Evolutionary conservation across 2,329 filamentous ascomycete genomes (phyloP), one percentile per base, ranked within the genome.

Genomic region (Colletotrichum liaoningense): DNA sequence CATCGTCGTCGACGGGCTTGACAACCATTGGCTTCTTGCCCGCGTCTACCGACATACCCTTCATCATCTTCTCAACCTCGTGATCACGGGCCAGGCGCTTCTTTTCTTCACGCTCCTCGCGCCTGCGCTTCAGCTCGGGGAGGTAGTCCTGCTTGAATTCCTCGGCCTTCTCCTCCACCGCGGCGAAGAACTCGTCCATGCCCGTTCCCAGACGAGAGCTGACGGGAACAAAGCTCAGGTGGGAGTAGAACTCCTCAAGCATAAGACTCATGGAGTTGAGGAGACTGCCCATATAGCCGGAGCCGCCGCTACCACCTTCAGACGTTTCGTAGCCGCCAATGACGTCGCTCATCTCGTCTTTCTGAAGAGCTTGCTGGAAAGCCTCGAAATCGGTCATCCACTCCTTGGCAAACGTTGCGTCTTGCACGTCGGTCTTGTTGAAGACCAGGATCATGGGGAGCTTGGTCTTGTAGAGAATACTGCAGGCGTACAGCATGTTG

Each of bases 371-470:
- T 19, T 91, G 91, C 81, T 98, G 97, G 85, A 99, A 99, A 1
- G 94, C 92, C 77, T 99, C 97, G 79, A 98, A 99, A 83, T 99
- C 96, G 6, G 95, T 97, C 97, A 99, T 99, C 97, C 97, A 99
- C 81, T 98, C 95, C 84, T 96, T 97, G 1, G 95, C 97, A 79
- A 98, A 98, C 30, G 90, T 89, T 0, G 95, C 94, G 79, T 97
- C 93, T 82, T 97, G 95, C 55, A 97, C 95, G 79, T 99, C 97
- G 0, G 95, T 98, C 86, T 99, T 99, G 88, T 99, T 99, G 88
- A 99, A 98, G 12, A 99, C 97, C 8, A 99, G 86, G 67, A 99
- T 97, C 97, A 99, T 99, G 28, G 97, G 97, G 0, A 99, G 88
- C 82, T 97, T 98, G 2, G 96, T 98, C 87, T 98, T 98, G 90